These are phyloP conservation scores for Aspergillus terreus DNA, from an alignment of 2,329 filamentous ascomycete species.

Conservation along the genomic window DNA sequence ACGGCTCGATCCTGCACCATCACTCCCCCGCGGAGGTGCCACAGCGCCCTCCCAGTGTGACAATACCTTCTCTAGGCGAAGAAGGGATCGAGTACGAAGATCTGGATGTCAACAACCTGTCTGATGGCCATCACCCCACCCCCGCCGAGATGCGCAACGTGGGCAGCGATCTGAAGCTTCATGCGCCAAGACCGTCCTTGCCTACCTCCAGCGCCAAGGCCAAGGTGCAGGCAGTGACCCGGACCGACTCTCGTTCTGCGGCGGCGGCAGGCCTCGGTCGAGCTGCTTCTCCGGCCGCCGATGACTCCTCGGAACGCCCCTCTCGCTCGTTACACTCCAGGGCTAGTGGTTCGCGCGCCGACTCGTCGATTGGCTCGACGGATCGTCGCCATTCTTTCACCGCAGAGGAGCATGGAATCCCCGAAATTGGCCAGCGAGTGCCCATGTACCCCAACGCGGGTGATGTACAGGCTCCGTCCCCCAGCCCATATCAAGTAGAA, in stretches of 20 bases:
- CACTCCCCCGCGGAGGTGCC: conserved; percentile 35
- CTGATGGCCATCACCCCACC: conserved; percentile 43
- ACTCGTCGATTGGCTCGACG: conserved; percentile 44
- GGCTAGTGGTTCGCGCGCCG: conserved; percentile 54
- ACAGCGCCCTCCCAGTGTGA: conserved; percentile 69
- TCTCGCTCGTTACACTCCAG: conserved; percentile 59
- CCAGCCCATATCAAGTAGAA: conserved; percentile 54
- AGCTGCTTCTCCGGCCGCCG: conserved; percentile 42
- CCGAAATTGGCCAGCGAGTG: conserved; percentile 86
- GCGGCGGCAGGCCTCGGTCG: conserved; percentile 81
- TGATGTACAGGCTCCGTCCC: conserved; percentile 92
- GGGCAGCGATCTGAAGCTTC: conserved; percentile 75
- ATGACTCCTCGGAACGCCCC: conserved; percentile 50
- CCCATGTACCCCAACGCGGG: conserved; percentile 91
- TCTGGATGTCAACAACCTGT: conserved; percentile 43
- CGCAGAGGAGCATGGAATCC: conserved; percentile 82
- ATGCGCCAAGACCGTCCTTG: conserved; percentile 84
- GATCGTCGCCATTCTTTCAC: conserved; percentile 56
- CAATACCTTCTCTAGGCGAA: conserved; percentile 79
- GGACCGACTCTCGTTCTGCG: conserved; percentile 84
- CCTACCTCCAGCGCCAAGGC: conserved; percentile 77
- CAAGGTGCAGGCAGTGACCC: conserved; percentile 77
- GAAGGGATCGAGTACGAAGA: conserved; percentile 86
- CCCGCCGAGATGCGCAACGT: conserved; percentile 75
- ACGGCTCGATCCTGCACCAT: conserved; percentile 34